Evolutionary conservation across 208 protist species (phyloP).

Genomic region (Acanthamoeba lenticulata): DNA sequence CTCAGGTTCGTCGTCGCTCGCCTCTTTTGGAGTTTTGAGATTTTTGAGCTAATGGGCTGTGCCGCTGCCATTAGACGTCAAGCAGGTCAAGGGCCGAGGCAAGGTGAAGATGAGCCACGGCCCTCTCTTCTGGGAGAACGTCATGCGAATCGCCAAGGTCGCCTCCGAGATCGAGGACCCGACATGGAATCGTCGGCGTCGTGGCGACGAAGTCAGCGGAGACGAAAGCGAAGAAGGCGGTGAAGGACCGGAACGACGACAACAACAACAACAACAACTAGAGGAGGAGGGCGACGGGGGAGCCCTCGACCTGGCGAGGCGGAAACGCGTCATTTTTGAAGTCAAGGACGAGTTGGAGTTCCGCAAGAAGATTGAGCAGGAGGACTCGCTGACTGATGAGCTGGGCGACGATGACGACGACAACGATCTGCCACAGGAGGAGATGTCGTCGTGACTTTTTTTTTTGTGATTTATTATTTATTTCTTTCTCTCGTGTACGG

Average conservation of each 20-base stretch:
- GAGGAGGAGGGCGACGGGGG: neutral
- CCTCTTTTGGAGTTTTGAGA: neutral
- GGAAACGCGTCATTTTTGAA: neutral
- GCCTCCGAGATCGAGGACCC: conserved; percentile 10
- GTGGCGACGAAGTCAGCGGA: neutral
- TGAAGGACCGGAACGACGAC: neutral
- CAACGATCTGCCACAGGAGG: neutral
- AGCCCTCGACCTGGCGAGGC: neutral
- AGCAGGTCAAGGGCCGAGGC: conserved; percentile 6
- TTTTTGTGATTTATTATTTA: too few relatives aligned
- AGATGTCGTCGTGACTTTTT: too few relatives aligned
- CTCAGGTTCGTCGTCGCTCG: neutral
- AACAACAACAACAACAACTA: neutral
- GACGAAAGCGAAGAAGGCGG: neutral
- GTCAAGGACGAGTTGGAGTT: conserved; percentile 21
- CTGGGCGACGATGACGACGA: neutral
- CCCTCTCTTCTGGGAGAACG: conserved; percentile 32
- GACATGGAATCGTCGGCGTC: neutral
- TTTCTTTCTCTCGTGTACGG: too few relatives aligned
- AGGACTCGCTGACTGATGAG: conserved; percentile 1
- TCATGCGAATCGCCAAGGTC: conserved; percentile 22
- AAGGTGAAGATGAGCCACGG: conserved; percentile 35
- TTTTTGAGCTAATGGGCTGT: too few relatives aligned
- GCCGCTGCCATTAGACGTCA: neutral
- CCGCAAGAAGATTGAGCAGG: neutral